These are phyloP conservation scores for Candida qinlingensis DNA, from an alignment of 805 yeast genomes.

Conservation along the genomic window DNA sequence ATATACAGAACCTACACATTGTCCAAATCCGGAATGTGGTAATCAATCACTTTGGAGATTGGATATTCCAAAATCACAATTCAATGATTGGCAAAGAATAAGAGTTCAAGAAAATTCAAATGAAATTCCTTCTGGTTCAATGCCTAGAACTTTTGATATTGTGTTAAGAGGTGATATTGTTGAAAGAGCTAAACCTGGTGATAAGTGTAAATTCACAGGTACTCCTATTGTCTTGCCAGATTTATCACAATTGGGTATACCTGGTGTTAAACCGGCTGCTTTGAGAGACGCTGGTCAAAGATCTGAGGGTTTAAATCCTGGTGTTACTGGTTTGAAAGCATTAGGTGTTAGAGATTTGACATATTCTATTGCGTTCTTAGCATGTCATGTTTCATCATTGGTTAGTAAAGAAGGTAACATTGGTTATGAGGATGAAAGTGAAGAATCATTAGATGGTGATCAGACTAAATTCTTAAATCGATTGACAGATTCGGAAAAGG, in stretches of 20 bases:
- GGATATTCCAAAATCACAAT: constrained; percentile 76
- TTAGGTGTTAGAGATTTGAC: constrained; percentile 90
- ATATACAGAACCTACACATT: constrained; percentile 90
- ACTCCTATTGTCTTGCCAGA: constrained; percentile 94
- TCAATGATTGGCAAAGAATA: constrained; percentile 94
- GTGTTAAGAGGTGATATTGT: constrained; percentile 91
- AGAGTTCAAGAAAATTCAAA: constrained; percentile 94
- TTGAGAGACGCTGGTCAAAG: constrained; percentile 55
- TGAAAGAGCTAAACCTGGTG: constrained; percentile 96
- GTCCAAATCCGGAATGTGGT: constrained; percentile 83
- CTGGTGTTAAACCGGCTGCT: constrained; percentile 88
- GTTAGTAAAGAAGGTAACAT: constrained; percentile 32
- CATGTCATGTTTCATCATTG: constrained; percentile 79
- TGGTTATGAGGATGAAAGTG: constrained; percentile 39
- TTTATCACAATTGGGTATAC: constrained; percentile 86
- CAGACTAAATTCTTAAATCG: constrained; percentile 79
- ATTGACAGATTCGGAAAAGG: constrained; percentile 74
- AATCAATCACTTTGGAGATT: constrained; percentile 85
- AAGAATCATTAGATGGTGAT: constrained; percentile 43
- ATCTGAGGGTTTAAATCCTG: constrained; percentile 68
- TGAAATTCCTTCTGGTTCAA: constrained; percentile 96
- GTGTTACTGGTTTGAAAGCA: constrained; percentile 82
- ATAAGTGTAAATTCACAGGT: constrained; percentile 89
- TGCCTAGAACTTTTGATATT: constrained; percentile 96
- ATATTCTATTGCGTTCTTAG: constrained; percentile 84